Base-by-base conservation (phyloP, 2,329 filamentous ascomycete species). In the Ascochyta pisi region DNA sequence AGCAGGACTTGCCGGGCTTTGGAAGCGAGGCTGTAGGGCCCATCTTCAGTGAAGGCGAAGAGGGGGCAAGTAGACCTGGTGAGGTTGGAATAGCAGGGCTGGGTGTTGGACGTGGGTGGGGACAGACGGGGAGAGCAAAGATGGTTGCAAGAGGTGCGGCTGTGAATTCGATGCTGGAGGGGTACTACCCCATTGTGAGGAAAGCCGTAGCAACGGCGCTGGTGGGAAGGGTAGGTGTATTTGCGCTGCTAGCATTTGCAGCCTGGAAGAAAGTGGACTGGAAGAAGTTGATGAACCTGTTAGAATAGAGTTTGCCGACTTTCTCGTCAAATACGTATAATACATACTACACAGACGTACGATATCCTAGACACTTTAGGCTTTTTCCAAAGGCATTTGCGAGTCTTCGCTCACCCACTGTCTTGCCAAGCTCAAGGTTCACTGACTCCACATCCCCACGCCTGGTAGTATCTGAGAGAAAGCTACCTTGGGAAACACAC, bases 181-280 rank as follows among this genome's bases (percentile, higher is more conserved):
- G 82, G 12, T 84, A 84, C 55, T 83, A 83, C 66, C 79, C 81
- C 42, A 76, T 82, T 54, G 76, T 83, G 16, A 71, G 79, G 49
- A 76, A 69, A 61, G 80, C 80, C 4, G 79, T 84, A 3, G 74
- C 75, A 15, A 66, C 77, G 10, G 76, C 79, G 8, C 62, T 82
- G 47, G 60, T 76, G 1, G 76, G 74, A 0, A 67, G 80, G 26
- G 54, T 76, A 43, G 51, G 69, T 13, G 47, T 72, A 6, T 59
- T 61, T 12, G 62, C 67, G 31, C 40, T 72, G 19, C 40, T 68
- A 15, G 61, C 62, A 6, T 64, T 62, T 8, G 62, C 59, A 40
- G 33, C 63, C 1, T 71, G 64, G 65, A 68, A 34, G 22, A 72
- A 61, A 40, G 58, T 42, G 16, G 50, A 46, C 9, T 53, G 49